Conservation (phyloP, 257 asterid species). For the Gardenia jasminoides region DNA sequence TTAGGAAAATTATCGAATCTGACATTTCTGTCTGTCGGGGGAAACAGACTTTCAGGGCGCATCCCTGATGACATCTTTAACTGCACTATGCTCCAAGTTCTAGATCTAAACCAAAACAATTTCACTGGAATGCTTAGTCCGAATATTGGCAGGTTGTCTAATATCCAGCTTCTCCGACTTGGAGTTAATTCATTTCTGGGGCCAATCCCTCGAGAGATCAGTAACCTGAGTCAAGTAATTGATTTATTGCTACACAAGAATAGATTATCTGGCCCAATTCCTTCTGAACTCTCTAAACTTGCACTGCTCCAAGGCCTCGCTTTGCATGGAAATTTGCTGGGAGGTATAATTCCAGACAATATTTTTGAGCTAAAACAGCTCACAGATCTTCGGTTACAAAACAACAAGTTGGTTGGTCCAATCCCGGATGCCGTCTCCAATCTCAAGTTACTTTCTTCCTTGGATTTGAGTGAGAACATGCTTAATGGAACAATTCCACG, state of each 20-base stretch:
- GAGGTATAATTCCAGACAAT: conserved; percentile 54
- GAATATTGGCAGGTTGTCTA: conserved; percentile 42
- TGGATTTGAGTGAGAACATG: conserved; percentile 67
- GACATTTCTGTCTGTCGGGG: conserved; percentile 45
- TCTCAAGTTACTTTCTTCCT: conserved; percentile 43
- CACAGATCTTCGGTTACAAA: conserved; percentile 47
- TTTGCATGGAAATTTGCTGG: conserved; percentile 43
- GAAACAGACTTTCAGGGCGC: conserved; percentile 44
- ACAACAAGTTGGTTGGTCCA: conserved; percentile 51
- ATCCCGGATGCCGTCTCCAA: conserved; percentile 51
- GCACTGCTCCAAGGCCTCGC: conserved; percentile 57
- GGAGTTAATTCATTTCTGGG: conserved; percentile 43
- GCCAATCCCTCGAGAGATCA: conserved; percentile 60
- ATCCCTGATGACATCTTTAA: conserved; percentile 65
- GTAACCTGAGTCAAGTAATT: conserved; percentile 44
- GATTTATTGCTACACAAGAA: conserved; percentile 49
- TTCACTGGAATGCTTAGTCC: conserved; percentile 47
- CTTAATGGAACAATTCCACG: conserved; percentile 62
- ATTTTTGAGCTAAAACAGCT: conserved; percentile 52
- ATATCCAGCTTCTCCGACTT: conserved; percentile 41
- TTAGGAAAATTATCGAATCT: conserved; percentile 48
- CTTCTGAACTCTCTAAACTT: conserved; percentile 56
- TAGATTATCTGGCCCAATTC: conserved; percentile 56
- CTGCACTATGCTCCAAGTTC: conserved; percentile 47
- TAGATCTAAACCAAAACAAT: conserved; percentile 43